These are phyloP conservation scores for Tuber magnatum DNA, from an alignment of 495 filamentous ascomycete genomes.

Conservation along the genomic window DNA sequence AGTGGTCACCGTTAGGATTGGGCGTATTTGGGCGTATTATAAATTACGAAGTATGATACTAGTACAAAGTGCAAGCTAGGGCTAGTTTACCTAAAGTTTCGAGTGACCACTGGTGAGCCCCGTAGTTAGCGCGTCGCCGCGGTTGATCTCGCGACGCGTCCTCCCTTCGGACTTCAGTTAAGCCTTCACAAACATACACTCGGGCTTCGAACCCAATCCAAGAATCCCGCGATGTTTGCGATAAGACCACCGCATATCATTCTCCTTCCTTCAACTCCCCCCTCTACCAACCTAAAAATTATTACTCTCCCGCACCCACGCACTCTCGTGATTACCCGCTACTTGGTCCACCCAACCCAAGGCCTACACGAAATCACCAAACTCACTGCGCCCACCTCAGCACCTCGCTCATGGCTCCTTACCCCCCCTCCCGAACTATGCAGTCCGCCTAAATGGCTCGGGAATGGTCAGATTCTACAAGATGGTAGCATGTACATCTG, in stretches of 20 bases:
- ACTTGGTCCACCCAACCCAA: slow-evolving; percentile 68
- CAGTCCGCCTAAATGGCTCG: slow-evolving; percentile 23
- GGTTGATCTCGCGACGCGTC: not conserved
- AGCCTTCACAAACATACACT: not conserved
- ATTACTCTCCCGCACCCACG: slow-evolving; percentile 74
- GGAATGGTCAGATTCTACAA: slow-evolving; percentile 50
- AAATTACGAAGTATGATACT: too few relatives aligned
- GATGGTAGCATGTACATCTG: slow-evolving; percentile 68
- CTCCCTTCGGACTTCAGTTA: not conserved
- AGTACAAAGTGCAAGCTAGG: too few relatives aligned
- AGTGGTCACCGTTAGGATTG: too few relatives aligned
- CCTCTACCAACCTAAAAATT: slow-evolving; percentile 54
- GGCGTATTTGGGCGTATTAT: too few relatives aligned
- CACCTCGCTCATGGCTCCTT: slow-evolving; percentile 63
- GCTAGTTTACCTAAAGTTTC: not conserved
- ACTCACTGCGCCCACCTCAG: slow-evolving; percentile 56
- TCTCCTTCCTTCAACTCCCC: slow-evolving; percentile 65
- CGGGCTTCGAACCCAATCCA: not conserved
- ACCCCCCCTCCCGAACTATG: slow-evolving; percentile 34
- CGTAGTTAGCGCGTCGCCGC: too few relatives aligned
- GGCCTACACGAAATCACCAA: slow-evolving; percentile 85
- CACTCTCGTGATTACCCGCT: slow-evolving; percentile 57
- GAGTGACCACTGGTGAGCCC: not conserved
- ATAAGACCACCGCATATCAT: slow-evolving; percentile 58
- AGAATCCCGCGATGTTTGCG: slow-evolving; percentile 40